phyloP scores from a whole-genome alignment of 2,329 filamentous ascomycete species.

The Colletotrichum sansevieriae region DNA sequence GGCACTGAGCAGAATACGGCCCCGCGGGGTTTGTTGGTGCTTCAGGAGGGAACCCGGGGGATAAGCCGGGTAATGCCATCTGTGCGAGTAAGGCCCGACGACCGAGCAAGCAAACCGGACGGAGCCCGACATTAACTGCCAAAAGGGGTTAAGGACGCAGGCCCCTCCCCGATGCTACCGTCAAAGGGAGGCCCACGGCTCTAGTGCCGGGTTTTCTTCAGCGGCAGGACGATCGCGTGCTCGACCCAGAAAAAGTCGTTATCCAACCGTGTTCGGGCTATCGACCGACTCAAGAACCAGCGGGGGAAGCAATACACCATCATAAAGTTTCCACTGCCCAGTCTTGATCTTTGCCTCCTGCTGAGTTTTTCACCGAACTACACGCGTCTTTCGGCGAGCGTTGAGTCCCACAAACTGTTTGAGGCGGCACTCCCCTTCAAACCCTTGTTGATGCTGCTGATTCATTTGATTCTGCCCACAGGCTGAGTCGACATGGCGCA shows the following conservation, averaged over 20 bases:
- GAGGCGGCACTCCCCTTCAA: background rate
- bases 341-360: background rate
- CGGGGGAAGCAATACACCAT: background rate
- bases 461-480: background rate
- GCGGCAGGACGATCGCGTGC: conserved; percentile 33
- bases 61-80: conserved; percentile 6
- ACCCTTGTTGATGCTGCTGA: background rate
- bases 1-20: conserved; percentile 6
- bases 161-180: conserved; percentile 31
- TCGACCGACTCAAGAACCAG: background rate
- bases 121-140: conserved; percentile 24
- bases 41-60: background rate
- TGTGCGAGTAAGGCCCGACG: conserved; percentile 10
- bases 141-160: conserved; percentile 14
- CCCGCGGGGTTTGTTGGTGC: conserved; percentile 13
- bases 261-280: conserved; percentile 22
- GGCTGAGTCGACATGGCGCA: conserved; percentile 24
- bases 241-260: conserved; percentile 39
- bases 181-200: background rate
- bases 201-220: background rate
- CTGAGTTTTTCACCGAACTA: conserved; percentile 11
- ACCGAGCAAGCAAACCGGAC: background rate
- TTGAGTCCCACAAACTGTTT: background rate
- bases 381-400: background rate
- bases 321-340: conserved; percentile 30